Conservation (phyloP, 2,329 filamentous ascomycete species). For the Fusarium siculi region DNA sequence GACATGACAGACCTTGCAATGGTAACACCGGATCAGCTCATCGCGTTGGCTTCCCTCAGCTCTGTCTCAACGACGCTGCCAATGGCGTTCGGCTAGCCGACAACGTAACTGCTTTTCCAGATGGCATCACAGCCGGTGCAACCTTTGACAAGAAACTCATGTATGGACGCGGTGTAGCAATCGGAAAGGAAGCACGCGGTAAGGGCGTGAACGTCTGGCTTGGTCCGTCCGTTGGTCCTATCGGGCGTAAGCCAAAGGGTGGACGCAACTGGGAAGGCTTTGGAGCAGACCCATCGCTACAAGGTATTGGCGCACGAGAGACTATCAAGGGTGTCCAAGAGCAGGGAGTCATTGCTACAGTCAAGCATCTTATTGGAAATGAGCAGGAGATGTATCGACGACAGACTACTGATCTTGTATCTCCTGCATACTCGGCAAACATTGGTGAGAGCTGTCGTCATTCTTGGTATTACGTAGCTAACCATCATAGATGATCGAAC, state of each 20-base stretch:
- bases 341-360: constrained; percentile 66
- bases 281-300: constrained; percentile 75
- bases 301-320: constrained; percentile 79
- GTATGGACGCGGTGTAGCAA: constrained; percentile 72
- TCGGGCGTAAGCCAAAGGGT: constrained; percentile 77
- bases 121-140: constrained; percentile 80
- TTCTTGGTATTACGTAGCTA: rapidly evolving
- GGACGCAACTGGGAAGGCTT: constrained; percentile 83
- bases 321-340: constrained; percentile 79
- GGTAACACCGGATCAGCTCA: constrained; percentile 79
- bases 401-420: constrained; percentile 44
- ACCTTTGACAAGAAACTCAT: constrained; percentile 80
- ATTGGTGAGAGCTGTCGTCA: constrained; percentile 68
- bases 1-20: constrained; percentile 67
- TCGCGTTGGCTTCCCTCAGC: constrained; percentile 76
- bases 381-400: constrained; percentile 70
- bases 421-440: constrained; percentile 70
- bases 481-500: constrained; percentile 68
- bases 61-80: constrained; percentile 78
- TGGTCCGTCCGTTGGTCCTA: constrained; percentile 75
- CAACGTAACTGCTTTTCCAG: constrained; percentile 79
- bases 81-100: constrained; percentile 78
- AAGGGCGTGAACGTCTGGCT: constrained; percentile 79
- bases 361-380: constrained; percentile 67
- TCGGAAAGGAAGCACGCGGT: constrained; percentile 77